phyloP scores from a whole-genome alignment of 2,329 filamentous ascomycete species.

The Colletotrichum scovillei region DNA sequence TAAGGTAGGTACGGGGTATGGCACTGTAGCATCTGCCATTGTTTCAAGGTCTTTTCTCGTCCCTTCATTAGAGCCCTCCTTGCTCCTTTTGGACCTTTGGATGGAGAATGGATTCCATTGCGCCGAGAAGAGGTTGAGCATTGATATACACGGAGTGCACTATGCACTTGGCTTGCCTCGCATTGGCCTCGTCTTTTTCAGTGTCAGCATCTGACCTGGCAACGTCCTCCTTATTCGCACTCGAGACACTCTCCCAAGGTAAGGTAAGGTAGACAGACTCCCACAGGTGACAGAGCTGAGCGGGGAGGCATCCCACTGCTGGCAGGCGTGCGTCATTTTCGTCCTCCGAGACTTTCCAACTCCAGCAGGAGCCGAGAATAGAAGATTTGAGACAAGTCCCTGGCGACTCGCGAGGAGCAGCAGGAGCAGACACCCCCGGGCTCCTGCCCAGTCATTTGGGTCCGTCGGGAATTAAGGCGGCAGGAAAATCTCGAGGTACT shows the following conservation, averaged over 20 bases:
- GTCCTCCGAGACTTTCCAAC: background rate
- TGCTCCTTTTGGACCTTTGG: background rate
- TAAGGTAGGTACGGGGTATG: background rate
- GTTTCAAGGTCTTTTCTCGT: constrained; percentile 15
- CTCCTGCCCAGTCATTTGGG: constrained; percentile 10
- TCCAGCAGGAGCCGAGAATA: background rate
- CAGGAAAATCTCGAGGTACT: background rate
- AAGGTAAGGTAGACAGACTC: too few species aligned
- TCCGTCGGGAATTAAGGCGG: constrained; percentile 10
- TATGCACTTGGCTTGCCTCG: background rate
- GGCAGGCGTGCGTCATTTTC: background rate
- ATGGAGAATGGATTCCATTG: background rate
- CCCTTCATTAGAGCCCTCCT: constrained; percentile 31
- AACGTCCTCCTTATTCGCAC: background rate
- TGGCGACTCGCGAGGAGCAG: too few species aligned
- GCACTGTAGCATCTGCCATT: constrained; percentile 25
- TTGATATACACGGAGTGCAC: background rate
- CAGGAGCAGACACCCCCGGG: too few species aligned
- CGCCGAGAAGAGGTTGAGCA: background rate
- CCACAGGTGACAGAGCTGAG: too few species aligned
- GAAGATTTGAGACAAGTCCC: constrained; percentile 17
- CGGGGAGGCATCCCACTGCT: background rate
- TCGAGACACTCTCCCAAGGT: background rate
- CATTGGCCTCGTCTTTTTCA: background rate
- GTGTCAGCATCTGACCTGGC: constrained; percentile 10